Base-by-base conservation (phyloP, 2,329 filamentous ascomycete species). In the Fusarium devonianum region DNA sequence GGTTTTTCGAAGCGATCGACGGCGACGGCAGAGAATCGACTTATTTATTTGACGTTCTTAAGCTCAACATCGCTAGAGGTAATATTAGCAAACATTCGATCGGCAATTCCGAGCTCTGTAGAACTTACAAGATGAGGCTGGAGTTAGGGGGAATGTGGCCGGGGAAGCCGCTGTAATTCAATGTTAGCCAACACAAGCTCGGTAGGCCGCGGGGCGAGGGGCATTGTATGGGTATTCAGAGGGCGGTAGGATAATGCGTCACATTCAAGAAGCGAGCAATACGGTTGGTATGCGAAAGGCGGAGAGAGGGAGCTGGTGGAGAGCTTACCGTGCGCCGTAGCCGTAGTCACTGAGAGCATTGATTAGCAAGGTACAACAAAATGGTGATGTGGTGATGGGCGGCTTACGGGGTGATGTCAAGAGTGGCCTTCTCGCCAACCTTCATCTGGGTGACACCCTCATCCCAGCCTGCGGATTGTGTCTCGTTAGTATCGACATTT, bases 381-480 rank as follows among this genome's bases (percentile, higher is more conserved):
- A 23, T 5, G 14, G 4, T 7, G 11, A 3, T 18, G 9, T 19
- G 19, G 6, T 11, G 14, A 23, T 9, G 12, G 21, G 14, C 11
- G 18, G 29, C 64, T 32, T 65, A 67, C 64, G 54, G 80, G 57
- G 86, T 82, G 69, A 97, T 97, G 62, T 86, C 88, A 59, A 99
- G 80, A 40, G 84, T 89, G 43, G 91, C 87, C 78, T 90, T 93
- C 82, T 97, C 93, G 71, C 93, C 92, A 50, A 96, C 78, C 70
- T 87, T 87, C 93, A 99, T 97, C 69, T 84, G 78, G 38, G 78
- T 76, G 42, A 97, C 92, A 61, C 88, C 92, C 75, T 96, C 86
- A 68, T 91, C 92, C 91, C 84, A 95, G 63, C 85, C 89, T 92
- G 34, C 23, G 36, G 17, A 26, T 19, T 44, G 33, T 49, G 18